Evolutionary conservation across 164 flowering plant species (phyloP).

Genomic region (Sextonia rubra): DNA sequence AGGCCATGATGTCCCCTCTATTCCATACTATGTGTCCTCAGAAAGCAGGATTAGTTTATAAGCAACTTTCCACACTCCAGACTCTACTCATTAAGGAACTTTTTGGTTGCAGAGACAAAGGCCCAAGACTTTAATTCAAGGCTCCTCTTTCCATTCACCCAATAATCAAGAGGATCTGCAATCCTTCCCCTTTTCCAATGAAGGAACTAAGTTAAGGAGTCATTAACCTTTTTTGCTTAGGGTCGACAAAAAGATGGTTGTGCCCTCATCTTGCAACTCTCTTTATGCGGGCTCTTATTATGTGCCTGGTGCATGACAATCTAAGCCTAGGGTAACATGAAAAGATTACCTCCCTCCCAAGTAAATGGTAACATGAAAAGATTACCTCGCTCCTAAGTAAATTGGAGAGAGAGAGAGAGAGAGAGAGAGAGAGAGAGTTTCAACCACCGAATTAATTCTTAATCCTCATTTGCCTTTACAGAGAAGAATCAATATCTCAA

Average conservation of each 20-base stretch:
- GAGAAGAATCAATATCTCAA: no score
- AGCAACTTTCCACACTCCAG: conserved; percentile 27
- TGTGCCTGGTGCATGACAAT: background rate
- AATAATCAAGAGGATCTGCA: conserved; percentile 5
- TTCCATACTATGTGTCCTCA: conserved; percentile 38
- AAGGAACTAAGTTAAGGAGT: conserved; percentile 7
- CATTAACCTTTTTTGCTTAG: conserved; percentile 8
- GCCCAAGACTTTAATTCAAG: background rate
- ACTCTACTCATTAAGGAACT: conserved; percentile 20
- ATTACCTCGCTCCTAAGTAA: no score
- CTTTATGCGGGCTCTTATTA: background rate
- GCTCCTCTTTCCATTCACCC: background rate
- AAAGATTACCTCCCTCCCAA: background rate
- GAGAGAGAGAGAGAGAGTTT: conserved; percentile 1
- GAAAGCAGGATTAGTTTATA: conserved; percentile 30
- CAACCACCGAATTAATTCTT: background rate
- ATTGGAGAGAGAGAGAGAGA: background rate
- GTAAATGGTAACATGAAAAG: no score
- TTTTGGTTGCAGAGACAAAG: conserved; percentile 14
- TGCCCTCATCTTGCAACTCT: background rate
- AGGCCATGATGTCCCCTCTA: conserved; percentile 66
- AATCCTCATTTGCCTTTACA: background rate
- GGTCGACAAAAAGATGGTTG: conserved; percentile 6
- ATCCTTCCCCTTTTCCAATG: conserved; percentile 2
- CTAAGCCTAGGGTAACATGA: conserved; percentile 1